Conservation (phyloP, 2,329 filamentous ascomycete species). For the Lachnellula cervina region DNA sequence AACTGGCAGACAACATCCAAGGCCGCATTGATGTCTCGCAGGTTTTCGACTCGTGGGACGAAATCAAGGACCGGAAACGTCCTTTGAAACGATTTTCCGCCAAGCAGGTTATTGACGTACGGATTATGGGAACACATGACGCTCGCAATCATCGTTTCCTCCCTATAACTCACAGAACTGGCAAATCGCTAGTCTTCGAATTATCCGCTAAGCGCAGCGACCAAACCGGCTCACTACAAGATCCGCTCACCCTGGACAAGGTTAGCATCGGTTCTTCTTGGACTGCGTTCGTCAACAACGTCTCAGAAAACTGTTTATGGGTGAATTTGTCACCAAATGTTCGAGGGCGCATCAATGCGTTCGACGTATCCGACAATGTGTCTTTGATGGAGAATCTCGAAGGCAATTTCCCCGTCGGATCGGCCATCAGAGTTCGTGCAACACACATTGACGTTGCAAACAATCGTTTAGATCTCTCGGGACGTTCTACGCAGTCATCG, state of each 20-base stretch:
- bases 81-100: constrained; percentile 71
- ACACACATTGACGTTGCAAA: constrained; percentile 67
- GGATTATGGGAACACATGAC: constrained; percentile 82
- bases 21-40: constrained; percentile 93
- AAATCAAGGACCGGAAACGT: constrained; percentile 75
- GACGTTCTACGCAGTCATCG: constrained; percentile 55
- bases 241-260: constrained; percentile 65
- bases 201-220: constrained; percentile 72
- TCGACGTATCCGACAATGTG: constrained; percentile 84
- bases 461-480: constrained; percentile 79
- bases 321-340: constrained; percentile 85
- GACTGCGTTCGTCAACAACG: constrained; percentile 87
- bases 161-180: constrained; percentile 79
- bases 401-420: constrained; percentile 83
- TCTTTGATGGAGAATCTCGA: constrained; percentile 71
- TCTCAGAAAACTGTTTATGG: constrained; percentile 76
- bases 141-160: constrained; percentile 86
- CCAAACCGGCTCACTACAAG: constrained; percentile 47
- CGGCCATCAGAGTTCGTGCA: constrained; percentile 76
- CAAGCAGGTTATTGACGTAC: constrained; percentile 67
- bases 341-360: constrained; percentile 73
- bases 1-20: constrained; percentile 79
- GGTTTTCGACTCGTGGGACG: constrained; percentile 81
- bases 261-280: constrained; percentile 67
- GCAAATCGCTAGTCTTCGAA: constrained; percentile 76